A percentile compares a stretch with the other conserved stretches of the same genome.
Conservation (phyloP, 306 rosid species). For the Adenanthera pavonina region DNA sequence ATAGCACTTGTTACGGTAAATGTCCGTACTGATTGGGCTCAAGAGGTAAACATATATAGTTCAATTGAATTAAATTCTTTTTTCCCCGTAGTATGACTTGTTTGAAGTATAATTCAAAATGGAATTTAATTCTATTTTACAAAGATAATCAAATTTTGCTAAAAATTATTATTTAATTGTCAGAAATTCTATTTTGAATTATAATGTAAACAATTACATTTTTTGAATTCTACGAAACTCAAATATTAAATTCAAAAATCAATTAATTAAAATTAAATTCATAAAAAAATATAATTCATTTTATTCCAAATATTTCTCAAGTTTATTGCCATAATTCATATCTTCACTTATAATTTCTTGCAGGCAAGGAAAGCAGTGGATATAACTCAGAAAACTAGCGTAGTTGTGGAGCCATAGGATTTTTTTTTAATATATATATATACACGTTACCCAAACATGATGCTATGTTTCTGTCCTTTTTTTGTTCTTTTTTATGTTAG, state of each 20-base stretch:
- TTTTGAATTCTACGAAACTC: neutral
- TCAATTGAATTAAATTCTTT: neutral
- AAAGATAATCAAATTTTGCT: neutral
- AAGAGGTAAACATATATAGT: constrained; percentile 41
- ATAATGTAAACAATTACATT: neutral
- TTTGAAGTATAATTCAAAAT: neutral
- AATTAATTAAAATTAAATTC: neutral
- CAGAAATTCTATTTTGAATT: neutral
- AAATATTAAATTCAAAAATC: neutral
- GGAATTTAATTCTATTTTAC: neutral
- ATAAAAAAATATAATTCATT: neutral
- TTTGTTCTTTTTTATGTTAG: neutral
- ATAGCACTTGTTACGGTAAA: constrained; percentile 47
- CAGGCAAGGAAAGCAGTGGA: constrained; percentile 56
- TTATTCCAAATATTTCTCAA: neutral
- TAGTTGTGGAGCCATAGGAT: constrained; percentile 26
- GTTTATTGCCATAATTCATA: neutral
- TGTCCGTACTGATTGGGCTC: constrained; percentile 52
- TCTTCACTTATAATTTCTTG: constrained; percentile 27
- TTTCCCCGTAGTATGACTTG: neutral
- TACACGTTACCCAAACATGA: neutral
- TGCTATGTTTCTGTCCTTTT: neutral
- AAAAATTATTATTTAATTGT: no score
- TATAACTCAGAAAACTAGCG: constrained; percentile 30
- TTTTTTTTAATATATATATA: neutral